A percentile compares a stretch with the other conserved stretches of the same genome.
phyloP scores from a whole-genome alignment of 2,329 filamentous ascomycete genomes.

The Simplicillium sp. region DNA sequence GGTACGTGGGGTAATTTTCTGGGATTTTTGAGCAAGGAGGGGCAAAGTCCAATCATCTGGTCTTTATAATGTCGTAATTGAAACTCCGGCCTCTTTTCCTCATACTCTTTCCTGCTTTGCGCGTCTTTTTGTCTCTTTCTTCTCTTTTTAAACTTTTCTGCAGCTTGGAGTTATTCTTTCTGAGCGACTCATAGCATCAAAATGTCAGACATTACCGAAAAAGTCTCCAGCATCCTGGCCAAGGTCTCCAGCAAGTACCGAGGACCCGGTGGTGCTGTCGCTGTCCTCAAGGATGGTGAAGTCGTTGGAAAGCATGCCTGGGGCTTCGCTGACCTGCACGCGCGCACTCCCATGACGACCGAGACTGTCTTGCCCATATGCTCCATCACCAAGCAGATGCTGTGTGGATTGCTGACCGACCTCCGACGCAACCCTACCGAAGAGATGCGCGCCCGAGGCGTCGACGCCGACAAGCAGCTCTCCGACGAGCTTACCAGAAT shows the following conservation, averaged over 20 bases:
- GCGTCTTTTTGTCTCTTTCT: too few species aligned
- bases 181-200: too few species aligned
- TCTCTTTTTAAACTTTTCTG: too few species aligned
- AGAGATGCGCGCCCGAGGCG: constrained; percentile 14
- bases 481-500: constrained; percentile 15
- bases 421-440: constrained; percentile 20
- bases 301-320: constrained; percentile 26
- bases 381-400: constrained; percentile 35
- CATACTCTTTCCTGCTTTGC: too few species aligned
- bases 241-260: constrained; percentile 11
- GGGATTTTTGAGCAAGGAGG: too few species aligned
- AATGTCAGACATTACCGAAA: too few species aligned
- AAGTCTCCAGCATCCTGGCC: constrained; percentile 1
- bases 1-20: too few species aligned
- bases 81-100: too few species aligned
- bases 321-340: constrained; percentile 32
- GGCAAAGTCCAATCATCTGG: too few species aligned
- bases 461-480: constrained; percentile 16
- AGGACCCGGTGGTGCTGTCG: constrained; percentile 31
- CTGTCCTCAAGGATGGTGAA: constrained; percentile 30
- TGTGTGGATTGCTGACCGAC: constrained; percentile 25
- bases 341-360: constrained; percentile 22
- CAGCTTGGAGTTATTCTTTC: too few species aligned
- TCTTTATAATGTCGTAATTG: too few species aligned
- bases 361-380: constrained; percentile 31